Conservation (phyloP, 2,329 filamentous ascomycete genomes). For the Cordyceps pruinosa region DNA sequence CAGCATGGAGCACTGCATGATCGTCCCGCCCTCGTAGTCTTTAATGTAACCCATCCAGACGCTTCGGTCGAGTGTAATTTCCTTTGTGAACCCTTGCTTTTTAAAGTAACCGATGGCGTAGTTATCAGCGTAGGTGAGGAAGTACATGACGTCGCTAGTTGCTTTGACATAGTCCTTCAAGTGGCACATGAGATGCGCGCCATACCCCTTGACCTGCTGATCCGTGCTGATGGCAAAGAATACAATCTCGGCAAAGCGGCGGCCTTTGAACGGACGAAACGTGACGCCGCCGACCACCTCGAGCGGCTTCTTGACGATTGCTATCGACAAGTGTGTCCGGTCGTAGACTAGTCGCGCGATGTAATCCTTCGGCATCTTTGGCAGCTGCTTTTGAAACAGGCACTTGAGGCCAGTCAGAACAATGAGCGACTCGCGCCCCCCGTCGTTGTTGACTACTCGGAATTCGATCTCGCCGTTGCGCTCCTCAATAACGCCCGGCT, state of each 20-base stretch:
- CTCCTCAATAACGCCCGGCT: slow-evolving; percentile 89
- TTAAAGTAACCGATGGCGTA: slow-evolving; percentile 99
- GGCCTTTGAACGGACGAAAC: slow-evolving; percentile 86
- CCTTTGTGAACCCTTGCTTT: slow-evolving; percentile 98
- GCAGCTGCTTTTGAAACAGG: slow-evolving; percentile 96
- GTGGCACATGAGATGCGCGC: slow-evolving; percentile 95
- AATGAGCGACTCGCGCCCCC: slow-evolving; percentile 77
- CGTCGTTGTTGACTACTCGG: slow-evolving; percentile 95
- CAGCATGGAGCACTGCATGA: slow-evolving; percentile 99
- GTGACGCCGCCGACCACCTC: slow-evolving; percentile 97
- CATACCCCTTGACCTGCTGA: slow-evolving; percentile 97
- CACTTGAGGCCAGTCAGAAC: slow-evolving; percentile 94
- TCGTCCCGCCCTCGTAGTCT: slow-evolving; percentile 96
- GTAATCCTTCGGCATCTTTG: slow-evolving; percentile 99
- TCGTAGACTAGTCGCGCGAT: slow-evolving; percentile 97
- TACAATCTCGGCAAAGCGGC: slow-evolving; percentile 94
- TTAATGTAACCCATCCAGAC: slow-evolving; percentile 99
- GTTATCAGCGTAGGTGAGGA: slow-evolving; percentile 96
- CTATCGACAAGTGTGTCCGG: slow-evolving; percentile 89
- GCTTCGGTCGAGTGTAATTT: slow-evolving; percentile 83
- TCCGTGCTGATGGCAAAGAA: slow-evolving; percentile 97
- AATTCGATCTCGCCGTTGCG: slow-evolving; percentile 93
- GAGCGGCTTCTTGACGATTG: slow-evolving; percentile 92
- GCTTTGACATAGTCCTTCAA: slow-evolving; percentile 98
- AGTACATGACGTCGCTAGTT: slow-evolving; percentile 95